Evolutionary conservation across 2,329 filamentous ascomycete genomes (phyloP).

Genomic region (Pseudogymnoascus verrucosus): DNA sequence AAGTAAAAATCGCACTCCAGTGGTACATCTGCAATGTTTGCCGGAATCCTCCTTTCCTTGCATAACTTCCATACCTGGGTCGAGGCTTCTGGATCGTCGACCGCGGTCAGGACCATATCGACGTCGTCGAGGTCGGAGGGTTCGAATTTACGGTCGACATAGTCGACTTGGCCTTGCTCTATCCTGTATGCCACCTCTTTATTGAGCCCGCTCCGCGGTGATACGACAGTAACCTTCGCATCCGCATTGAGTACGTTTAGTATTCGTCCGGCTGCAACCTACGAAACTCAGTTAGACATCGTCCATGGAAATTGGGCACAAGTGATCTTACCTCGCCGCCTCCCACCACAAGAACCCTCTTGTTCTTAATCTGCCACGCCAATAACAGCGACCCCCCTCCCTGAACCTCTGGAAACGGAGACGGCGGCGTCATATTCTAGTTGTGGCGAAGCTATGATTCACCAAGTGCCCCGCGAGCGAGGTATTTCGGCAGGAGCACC

Average conservation of each 20-base stretch:
- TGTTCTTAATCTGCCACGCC: slow-evolving; percentile 89
- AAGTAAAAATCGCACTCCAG: slow-evolving; percentile 99
- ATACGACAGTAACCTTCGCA: slow-evolving; percentile 79
- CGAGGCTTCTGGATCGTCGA: slow-evolving; percentile 90
- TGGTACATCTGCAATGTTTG: slow-evolving; percentile 95
- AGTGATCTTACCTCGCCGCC: slow-evolving; percentile 71
- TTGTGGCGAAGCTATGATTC: background rate
- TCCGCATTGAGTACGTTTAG: slow-evolving; percentile 93
- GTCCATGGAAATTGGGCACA: slow-evolving; percentile 20
- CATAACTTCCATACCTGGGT: slow-evolving; percentile 88
- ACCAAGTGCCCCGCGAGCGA: background rate
- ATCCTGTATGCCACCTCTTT: slow-evolving; percentile 81
- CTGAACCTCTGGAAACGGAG: slow-evolving; percentile 66
- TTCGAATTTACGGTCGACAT: slow-evolving; percentile 77
- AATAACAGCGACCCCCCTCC: slow-evolving; percentile 89
- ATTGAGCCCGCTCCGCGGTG: slow-evolving; percentile 71
- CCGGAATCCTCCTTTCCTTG: slow-evolving; percentile 73
- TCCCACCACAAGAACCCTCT: slow-evolving; percentile 84
- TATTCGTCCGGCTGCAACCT: slow-evolving; percentile 95
- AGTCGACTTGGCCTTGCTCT: slow-evolving; percentile 63
- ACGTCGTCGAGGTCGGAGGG: slow-evolving; percentile 72
- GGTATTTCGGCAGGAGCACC: background rate
- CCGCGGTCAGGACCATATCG: slow-evolving; percentile 85
- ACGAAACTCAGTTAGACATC: slow-evolving; percentile 14
- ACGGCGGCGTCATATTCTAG: background rate